phyloP scores from a whole-genome alignment of 805 yeast genomes.

The Candida golubevii region DNA sequence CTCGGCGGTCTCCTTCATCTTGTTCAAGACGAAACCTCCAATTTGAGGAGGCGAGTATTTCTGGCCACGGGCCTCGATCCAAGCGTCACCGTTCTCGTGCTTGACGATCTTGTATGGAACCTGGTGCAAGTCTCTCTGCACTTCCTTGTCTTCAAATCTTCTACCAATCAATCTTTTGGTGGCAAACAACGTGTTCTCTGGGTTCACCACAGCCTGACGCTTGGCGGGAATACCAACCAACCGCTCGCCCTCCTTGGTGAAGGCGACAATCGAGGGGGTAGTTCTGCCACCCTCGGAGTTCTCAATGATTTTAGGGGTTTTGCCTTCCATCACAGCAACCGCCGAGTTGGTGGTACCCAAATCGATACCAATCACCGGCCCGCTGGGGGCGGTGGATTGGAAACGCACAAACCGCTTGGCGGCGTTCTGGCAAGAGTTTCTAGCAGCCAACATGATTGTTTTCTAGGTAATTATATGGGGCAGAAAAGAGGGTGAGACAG shows the following conservation, averaged over 20 bases:
- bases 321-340: slow-evolving; percentile 79
- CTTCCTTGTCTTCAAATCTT: slow-evolving; percentile 84
- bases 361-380: slow-evolving; percentile 78
- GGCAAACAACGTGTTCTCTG: slow-evolving; percentile 89
- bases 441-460: slow-evolving; percentile 38
- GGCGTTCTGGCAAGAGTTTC: slow-evolving; percentile 35
- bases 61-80: slow-evolving; percentile 89
- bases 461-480: no score
- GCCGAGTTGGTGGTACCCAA: slow-evolving; percentile 89
- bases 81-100: slow-evolving; percentile 92
- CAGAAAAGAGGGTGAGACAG: no score
- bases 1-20: slow-evolving; percentile 98
- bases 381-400: slow-evolving; percentile 24
- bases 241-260: slow-evolving; percentile 79
- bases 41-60: slow-evolving; percentile 92
- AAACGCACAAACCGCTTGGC: slow-evolving; percentile 30
- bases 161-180: slow-evolving; percentile 94
- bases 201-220: slow-evolving; percentile 93
- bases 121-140: slow-evolving; percentile 80
- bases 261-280: slow-evolving; percentile 93
- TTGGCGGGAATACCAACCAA: slow-evolving; percentile 93
- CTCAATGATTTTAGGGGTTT: slow-evolving; percentile 72
- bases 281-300: slow-evolving; percentile 63
- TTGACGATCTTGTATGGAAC: slow-evolving; percentile 89
- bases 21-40: slow-evolving; percentile 88